phyloP scores from a whole-genome alignment of 2,329 filamentous ascomycete genomes.

The Neonectria hederae region DNA sequence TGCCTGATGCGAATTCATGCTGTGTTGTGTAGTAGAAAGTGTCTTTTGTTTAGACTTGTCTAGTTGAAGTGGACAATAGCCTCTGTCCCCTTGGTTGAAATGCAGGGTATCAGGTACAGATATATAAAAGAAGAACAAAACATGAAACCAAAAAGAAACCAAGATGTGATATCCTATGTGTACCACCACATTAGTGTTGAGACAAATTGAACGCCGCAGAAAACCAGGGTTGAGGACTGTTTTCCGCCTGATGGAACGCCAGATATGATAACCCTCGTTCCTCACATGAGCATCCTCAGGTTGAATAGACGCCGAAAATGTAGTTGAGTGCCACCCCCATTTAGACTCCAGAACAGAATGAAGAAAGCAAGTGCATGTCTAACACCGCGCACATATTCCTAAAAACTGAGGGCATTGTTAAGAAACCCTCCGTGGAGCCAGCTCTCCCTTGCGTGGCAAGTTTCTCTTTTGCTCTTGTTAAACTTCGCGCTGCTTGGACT shows the following conservation, averaged over 20 bases:
- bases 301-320: conserved; percentile 33
- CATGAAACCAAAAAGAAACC: conserved; percentile 6
- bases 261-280: conserved; percentile 22
- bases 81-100: conserved; percentile 46
- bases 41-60: conserved; percentile 34
- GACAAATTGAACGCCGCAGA: conserved; percentile 38
- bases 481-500: conserved; percentile 52
- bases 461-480: conserved; percentile 27
- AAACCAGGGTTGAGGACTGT: conserved; percentile 48
- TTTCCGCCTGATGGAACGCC: conserved; percentile 37
- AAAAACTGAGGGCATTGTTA: conserved; percentile 30
- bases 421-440: conserved; percentile 28
- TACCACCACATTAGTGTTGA: conserved; percentile 40
- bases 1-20: neutral
- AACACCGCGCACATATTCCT: conserved; percentile 5
- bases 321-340: conserved; percentile 45
- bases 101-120: conserved; percentile 47
- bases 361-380: conserved; percentile 32
- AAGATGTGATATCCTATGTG: conserved; percentile 14
- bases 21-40: conserved; percentile 1
- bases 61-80: conserved; percentile 44
- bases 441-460: neutral
- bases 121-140: conserved; percentile 27
- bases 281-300: neutral
- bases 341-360: conserved; percentile 25